Evolutionary conservation across 129 eudicot species (phyloP).

Genomic region (Deinandra increscens): DNA sequence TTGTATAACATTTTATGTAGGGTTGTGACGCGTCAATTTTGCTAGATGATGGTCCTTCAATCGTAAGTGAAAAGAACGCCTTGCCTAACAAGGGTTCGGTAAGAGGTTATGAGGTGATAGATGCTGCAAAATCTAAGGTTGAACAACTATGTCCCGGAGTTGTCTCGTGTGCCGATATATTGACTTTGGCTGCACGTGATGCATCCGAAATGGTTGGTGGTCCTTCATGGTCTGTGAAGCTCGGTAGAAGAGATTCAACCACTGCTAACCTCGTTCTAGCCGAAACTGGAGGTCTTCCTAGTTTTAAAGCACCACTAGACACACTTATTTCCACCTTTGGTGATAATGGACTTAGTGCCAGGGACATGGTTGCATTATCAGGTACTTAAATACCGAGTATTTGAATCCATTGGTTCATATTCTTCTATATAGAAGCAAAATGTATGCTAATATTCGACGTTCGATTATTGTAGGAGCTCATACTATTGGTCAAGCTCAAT

Average conservation of each 20-base stretch:
- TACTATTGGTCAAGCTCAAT: conserved; percentile 68
- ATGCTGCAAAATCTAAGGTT: conserved; percentile 43
- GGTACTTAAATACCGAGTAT: conserved; percentile 22
- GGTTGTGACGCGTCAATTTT: conserved; percentile 81
- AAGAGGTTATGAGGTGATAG: conserved; percentile 50
- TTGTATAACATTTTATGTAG: conserved; percentile 11
- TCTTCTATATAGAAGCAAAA: neutral
- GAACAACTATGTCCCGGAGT: conserved; percentile 56
- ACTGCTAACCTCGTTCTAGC: conserved; percentile 57
- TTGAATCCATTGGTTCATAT: neutral
- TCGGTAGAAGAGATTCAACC: conserved; percentile 69
- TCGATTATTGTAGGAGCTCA: conserved; percentile 45
- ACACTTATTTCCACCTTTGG: conserved; percentile 49
- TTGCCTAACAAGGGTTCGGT: conserved; percentile 42
- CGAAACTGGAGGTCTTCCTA: conserved; percentile 49
- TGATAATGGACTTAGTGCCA: conserved; percentile 45
- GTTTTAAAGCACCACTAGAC: conserved; percentile 39
- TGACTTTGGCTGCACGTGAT: conserved; percentile 67
- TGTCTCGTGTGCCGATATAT: conserved; percentile 69
- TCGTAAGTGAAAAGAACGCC: conserved; percentile 15
- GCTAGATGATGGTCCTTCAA: conserved; percentile 30
- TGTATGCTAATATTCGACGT: neutral
- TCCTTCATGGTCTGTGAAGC: conserved; percentile 61
- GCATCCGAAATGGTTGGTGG: conserved; percentile 68
- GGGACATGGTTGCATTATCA: conserved; percentile 74